A percentile compares a stretch with the other conserved stretches of the same genome.
These are phyloP conservation scores for Sarcomyxa edulis DNA, from an alignment of 768 basidiomycete genomes.

Conservation along the genomic window DNA sequence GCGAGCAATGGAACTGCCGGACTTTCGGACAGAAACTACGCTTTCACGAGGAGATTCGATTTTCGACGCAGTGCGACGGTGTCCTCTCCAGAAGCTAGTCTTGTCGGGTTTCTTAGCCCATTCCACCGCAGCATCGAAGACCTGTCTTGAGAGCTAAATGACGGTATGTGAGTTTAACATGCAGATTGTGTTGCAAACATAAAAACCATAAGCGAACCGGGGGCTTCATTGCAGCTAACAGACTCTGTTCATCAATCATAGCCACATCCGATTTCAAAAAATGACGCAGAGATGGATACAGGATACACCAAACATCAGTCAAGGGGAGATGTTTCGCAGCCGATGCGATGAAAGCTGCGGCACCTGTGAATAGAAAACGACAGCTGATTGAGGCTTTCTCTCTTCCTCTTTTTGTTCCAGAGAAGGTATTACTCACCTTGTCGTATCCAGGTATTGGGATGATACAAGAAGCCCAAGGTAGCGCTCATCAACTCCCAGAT, in stretches of 20 bases:
- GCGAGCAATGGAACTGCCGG: conserved; percentile 38
- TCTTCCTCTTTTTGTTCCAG: too few relatives aligned
- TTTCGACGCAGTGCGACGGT: conserved; percentile 40
- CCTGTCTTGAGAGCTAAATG: conserved; percentile 52
- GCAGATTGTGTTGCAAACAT: too few relatives aligned
- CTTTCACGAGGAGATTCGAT: conserved; percentile 69
- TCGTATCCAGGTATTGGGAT: conserved; percentile 94
- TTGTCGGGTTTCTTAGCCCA: conserved; percentile 89
- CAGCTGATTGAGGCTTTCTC: too few relatives aligned
- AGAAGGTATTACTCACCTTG: conserved; percentile 59
- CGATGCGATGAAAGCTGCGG: conserved; percentile 84
- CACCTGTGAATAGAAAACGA: conserved; percentile 52
- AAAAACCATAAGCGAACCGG: conserved; percentile 76
- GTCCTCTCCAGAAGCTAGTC: conserved; percentile 71
- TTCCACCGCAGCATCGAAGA: conserved; percentile 79
- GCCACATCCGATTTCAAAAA: conserved; percentile 81
- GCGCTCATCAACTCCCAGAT: conserved; percentile 95
- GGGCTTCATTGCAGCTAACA: conserved; percentile 73
- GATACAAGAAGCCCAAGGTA: conserved; percentile 84
- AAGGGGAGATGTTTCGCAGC: conserved; percentile 76
- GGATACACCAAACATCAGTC: conserved; percentile 95
- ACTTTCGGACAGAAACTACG: conserved; percentile 58
- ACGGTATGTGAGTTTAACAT: conserved; percentile 2
- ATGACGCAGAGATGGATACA: conserved; percentile 88
- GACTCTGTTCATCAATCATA: conserved; percentile 63